These are phyloP conservation scores for Codiaeum variegatum DNA, from an alignment of 441 rosid species.

Conservation along the genomic window DNA sequence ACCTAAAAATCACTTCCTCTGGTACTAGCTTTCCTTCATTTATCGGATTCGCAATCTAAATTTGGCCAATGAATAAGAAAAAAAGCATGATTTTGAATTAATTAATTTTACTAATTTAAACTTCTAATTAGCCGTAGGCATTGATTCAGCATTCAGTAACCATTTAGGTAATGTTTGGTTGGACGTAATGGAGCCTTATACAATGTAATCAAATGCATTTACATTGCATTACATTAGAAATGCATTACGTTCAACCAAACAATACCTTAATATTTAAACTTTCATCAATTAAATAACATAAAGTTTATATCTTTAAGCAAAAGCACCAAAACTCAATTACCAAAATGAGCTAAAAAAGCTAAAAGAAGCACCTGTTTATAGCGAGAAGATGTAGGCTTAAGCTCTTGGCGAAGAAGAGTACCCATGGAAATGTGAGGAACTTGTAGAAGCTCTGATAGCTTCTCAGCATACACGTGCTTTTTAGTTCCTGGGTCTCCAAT, in stretches of 20 bases:
- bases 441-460: conserved; percentile 69
- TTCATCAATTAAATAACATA: not conserved
- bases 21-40: conserved; percentile 80
- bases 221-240: too few species aligned
- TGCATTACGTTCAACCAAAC: too few species aligned
- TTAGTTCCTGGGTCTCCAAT: conserved; percentile 72
- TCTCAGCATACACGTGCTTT: conserved; percentile 69
- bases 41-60: conserved; percentile 68
- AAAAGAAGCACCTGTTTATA: conserved; percentile 48
- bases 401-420: conserved; percentile 84
- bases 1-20: conserved; percentile 62
- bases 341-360: not conserved
- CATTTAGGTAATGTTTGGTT: too few species aligned
- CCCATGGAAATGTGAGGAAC: conserved; percentile 96
- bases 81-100: not conserved
- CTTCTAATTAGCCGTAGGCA: not conserved
- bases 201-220: too few species aligned
- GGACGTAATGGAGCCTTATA: too few species aligned
- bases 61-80: not conserved
- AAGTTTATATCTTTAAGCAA: not conserved
- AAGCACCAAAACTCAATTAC: not conserved
- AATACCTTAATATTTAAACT: not conserved
- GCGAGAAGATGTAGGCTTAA: conserved; percentile 62
- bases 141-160: not conserved
- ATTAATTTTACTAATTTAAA: not conserved